Evolutionary conservation across 2,329 filamentous ascomycete species (phyloP), one percentile per base, ranked within the genome.

Genomic region (Mycogone perniciosa): DNA sequence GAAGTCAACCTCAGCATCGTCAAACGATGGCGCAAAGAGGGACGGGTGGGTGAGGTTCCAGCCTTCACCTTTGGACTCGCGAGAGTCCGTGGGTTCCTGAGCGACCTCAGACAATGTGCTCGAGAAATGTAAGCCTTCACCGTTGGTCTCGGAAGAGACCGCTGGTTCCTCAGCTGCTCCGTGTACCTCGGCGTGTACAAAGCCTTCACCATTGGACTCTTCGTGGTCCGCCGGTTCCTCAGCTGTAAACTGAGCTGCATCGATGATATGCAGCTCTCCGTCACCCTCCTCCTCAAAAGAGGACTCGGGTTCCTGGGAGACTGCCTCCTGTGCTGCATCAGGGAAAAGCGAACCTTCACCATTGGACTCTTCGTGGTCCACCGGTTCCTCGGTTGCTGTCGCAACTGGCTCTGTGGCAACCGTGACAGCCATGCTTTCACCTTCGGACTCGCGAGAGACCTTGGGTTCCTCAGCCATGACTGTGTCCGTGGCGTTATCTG

Each of bases 371-470:
- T 4, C 26, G 5, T 39, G 43, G 49, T 31, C 20, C 44, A 38
- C 13, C n/a, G 45, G 45, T 52, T 51, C 49, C 49, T 52, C 33
- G 26, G 50, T 44, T n/a, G 38, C 20, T 27, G 20, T 46, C 43
- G 39, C 34, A 29, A 27, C 40, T 3, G 7, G 31, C 20, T 30
- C 31, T 31, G 11, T 46, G 42, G 48, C 31, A 46, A 30, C 26
- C 7, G 20, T 11, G 7, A 13, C 9, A 30, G 27, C 41, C 40
- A 31, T 44, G 13, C 42, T 41, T 38, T 48, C 50, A 11, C 43
- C 45, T 10, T 44, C n/a, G 42, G 42, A 35, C 7, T 35, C 33
- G 7, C 7, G 11, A 35, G 33, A 44, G 30, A 44, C 26, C 42
- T 31, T n/a, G 4, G 42, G 42, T 44, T 44, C 42, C 42, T 44